These are phyloP conservation scores for Lobosporangium transversale DNA, from an alignment of 192 early-diverging fungal species.

Conservation along the genomic window DNA sequence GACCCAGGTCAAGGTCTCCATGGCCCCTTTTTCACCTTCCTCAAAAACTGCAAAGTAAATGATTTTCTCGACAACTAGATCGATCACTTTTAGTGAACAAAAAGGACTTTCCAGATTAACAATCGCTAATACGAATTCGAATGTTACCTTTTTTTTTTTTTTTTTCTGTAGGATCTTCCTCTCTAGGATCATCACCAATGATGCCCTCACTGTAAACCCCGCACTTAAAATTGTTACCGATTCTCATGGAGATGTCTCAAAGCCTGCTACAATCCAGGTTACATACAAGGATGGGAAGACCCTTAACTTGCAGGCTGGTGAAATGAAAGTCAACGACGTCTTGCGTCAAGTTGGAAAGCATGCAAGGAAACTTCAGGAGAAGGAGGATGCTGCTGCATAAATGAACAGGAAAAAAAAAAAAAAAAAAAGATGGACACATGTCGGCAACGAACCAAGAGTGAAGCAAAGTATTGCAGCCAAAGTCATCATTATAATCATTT, in stretches of 20 bases:
- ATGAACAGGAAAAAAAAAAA: not conserved
- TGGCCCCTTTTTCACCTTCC: conserved; percentile 58
- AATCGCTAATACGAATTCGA: no score
- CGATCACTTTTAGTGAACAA: no score
- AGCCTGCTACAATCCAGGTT: conserved; percentile 52
- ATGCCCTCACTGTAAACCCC: conserved; percentile 55
- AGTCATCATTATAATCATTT: no score
- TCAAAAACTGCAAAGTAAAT: conserved; percentile 63
- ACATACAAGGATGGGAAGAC: conserved; percentile 64
- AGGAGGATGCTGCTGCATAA: conserved; percentile 58
- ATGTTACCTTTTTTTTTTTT: no score
- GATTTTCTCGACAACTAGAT: no score
- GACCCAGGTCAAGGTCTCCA: conserved; percentile 61
- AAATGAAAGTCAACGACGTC: conserved; percentile 59
- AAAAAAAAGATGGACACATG: not conserved
- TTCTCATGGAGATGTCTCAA: conserved; percentile 55
- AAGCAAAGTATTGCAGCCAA: no score
- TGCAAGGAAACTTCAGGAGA: conserved; percentile 64
- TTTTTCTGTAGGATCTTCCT: conserved; percentile 56
- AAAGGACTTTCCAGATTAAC: no score
- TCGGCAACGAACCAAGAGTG: no score
- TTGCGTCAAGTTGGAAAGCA: conserved; percentile 62
- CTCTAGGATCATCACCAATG: conserved; percentile 60
- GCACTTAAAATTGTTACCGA: conserved; percentile 58
- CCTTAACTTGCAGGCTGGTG: conserved; percentile 53